Base-by-base conservation (phyloP, 805 yeast genomes). In the Candida tallmaniae region DNA sequence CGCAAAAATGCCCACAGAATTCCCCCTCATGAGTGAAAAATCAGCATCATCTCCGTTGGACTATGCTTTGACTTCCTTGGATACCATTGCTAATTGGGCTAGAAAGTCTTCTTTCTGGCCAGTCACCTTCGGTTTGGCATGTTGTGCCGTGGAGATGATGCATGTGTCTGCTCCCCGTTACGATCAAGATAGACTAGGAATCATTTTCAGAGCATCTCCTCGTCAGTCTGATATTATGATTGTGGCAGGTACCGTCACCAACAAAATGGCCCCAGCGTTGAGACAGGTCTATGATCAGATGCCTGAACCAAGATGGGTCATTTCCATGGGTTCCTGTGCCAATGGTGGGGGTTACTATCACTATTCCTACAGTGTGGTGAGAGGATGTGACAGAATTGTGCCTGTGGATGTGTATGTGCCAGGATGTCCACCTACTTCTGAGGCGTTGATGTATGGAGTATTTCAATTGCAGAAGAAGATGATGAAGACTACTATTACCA, bases 91-190 rank as follows among this genome's bases (percentile, higher is more conserved):
- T 45, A 81, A 81, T 66, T 85, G 95, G 95, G 94, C 90, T 2
- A 75, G 95, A 61, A 87, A 83, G 56, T 86, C 94, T 18, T 83
- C 93, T 2, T 85, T 85, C 60, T 85, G 95, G 95, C 95, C 95
- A 6, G 89, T 84, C 29, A 85, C 95, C 23, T 85, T 85, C 60
- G 95, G 95, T 22, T 69, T 85, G 53, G 95, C 95, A 6, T 85
- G 95, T 64, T 85, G 95, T 69, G 95, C 95, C 41, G 94, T 85
- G 27, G 95, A 85, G 64, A 85, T 85, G 95, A 85, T 85, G 95
- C 95, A 85, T 58, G 83, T 82, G 24, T 85, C 95, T 17, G 78
- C 94, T 39, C 94, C 95, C 41, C 73, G 95, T 55, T 85, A 85
- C 61, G 95, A 85, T 63, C 95, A 86, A 65, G 95, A 85, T 68